Evolutionary conservation across 257 asterid species (phyloP), one percentile per base, ranked within the genome.

Genomic region (Agastache rugosa): DNA sequence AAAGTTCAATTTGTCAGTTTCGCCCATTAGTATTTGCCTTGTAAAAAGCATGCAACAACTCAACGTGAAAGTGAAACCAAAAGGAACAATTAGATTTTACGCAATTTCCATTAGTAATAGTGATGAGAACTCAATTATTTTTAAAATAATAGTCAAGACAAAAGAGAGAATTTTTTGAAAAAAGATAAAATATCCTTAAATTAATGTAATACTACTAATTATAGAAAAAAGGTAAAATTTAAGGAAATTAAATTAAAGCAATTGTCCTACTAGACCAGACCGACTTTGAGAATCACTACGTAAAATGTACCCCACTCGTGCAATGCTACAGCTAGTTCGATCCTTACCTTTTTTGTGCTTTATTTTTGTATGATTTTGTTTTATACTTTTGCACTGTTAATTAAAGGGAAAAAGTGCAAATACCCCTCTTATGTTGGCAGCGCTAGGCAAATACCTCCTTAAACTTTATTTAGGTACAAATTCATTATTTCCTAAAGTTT

Each of bases 41-140:
- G 8, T 27, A 60, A 47, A 42, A 50, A 37, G 71, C 53, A 60
- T 19, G 66, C 48, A 41, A 45, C 37, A 44, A 19, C n/a, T 62
- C 17, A 60, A 44, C 56, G 48, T 73, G 75, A 47, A 72, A 65
- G 69, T 23, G 25, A 34, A 54, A 45, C 22, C 67, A 41, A 71
- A 44, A 11, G 29, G 19, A 22, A 34, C 19, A 8, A 39, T 63
- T 19, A 19, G 48, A 63, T 63, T 63, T 35, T 37, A 37, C 37
- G n/a, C 67, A 17, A 68, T 68, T 50, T 50, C 47, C 14, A 50
- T 14, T 69, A 27, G 17, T 15, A 17, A 25, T 69, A 27, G 17
- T 15, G 31, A 25, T 0, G 22, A 42, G 9, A 65, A 23, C 12
- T 22, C 25, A 11, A 65, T 22, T 65, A 15, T 65, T 44, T 65